These are phyloP conservation scores for Manihot esculenta DNA, from an alignment of 441 rosid species.

Conservation along the genomic window DNA sequence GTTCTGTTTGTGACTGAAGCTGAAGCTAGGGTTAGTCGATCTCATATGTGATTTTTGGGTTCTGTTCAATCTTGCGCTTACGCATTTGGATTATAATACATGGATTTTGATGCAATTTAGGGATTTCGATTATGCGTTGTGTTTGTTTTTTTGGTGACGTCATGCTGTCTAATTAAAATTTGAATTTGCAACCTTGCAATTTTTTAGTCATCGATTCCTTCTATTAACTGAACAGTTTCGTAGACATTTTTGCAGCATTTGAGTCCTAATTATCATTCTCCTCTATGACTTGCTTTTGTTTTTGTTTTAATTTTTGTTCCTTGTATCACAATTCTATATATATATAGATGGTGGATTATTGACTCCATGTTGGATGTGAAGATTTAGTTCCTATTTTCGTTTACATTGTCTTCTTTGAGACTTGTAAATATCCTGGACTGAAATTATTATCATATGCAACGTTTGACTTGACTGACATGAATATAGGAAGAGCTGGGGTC, in stretches of 20 bases:
- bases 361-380: background rate
- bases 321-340: too few relatives aligned
- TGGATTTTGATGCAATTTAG: background rate
- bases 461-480: constrained; percentile 11
- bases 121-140: background rate
- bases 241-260: background rate
- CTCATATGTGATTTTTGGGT: background rate
- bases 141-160: background rate
- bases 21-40: constrained; percentile 22
- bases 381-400: background rate
- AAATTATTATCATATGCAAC: background rate
- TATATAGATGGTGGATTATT: too few relatives aligned
- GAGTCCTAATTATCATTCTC: background rate
- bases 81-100: background rate
- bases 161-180: background rate
- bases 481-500: constrained; percentile 93
- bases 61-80: background rate
- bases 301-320: too few relatives aligned
- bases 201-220: background rate
- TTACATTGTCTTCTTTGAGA: background rate
- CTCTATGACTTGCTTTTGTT: too few relatives aligned
- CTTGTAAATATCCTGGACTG: background rate
- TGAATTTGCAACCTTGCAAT: background rate
- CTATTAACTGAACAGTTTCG: background rate
- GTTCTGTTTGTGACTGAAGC: background rate